phyloP scores from a whole-genome alignment of 768 basidiomycete species.

The Phlebiopsis gigantea region DNA sequence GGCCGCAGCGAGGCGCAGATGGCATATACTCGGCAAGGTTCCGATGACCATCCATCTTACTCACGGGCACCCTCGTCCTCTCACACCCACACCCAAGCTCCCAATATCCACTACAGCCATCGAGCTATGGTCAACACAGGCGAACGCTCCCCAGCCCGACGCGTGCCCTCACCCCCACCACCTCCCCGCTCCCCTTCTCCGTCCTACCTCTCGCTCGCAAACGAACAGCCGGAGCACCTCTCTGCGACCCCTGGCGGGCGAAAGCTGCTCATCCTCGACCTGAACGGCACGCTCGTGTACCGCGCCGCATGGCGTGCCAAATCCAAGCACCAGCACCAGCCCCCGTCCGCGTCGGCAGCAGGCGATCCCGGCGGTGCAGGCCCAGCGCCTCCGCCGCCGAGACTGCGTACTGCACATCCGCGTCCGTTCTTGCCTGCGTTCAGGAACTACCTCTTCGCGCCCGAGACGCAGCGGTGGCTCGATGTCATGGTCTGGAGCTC shows the following conservation, averaged over 20 bases:
- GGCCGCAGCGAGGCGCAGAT: no score
- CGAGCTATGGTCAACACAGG: no score
- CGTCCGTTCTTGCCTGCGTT: constrained; percentile 67
- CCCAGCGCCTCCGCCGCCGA: no score
- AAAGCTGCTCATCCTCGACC: constrained; percentile 70
- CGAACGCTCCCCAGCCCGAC: neutral
- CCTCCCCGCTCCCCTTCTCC: constrained; percentile 27
- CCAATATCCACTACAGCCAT: no score
- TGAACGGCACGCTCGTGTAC: constrained; percentile 70
- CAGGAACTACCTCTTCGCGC: constrained; percentile 56
- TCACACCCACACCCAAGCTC: no score
- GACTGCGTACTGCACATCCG: constrained; percentile 41
- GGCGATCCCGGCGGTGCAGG: no score
- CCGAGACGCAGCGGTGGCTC: constrained; percentile 56
- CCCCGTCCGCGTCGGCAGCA: no score
- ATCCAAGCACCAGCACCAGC: no score
- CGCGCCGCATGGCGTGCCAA: constrained; percentile 39
- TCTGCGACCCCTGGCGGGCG: no score
- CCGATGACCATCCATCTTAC: no score
- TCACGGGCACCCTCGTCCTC: no score
- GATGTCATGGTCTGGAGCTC: constrained; percentile 90
- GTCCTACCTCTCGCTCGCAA: constrained; percentile 32
- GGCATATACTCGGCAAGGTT: no score
- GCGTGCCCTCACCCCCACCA: constrained; percentile 13
- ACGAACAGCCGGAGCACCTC: constrained; percentile 24